These are phyloP conservation scores for Penicillium pulvis DNA, from an alignment of 495 filamentous ascomycete species.

Conservation along the genomic window DNA sequence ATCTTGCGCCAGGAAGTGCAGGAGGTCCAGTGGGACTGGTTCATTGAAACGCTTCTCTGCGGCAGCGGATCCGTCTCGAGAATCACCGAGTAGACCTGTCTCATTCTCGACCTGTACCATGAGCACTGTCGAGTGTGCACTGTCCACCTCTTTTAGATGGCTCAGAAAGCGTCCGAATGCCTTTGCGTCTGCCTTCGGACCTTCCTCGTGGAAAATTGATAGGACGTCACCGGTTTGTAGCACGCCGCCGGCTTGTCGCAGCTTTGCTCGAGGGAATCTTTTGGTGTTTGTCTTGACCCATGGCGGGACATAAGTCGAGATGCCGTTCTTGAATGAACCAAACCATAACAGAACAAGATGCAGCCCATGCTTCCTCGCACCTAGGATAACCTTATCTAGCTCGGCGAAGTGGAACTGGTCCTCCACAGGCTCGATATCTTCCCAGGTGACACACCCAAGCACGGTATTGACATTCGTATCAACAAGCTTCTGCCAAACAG, in stretches of 20 bases:
- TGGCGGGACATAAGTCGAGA: conserved; percentile 37
- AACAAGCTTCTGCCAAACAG: conserved; percentile 45
- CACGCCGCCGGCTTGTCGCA: conserved; percentile 30
- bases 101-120: conserved; percentile 58
- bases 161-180: conserved; percentile 41
- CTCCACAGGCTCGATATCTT: conserved; percentile 50
- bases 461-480: conserved; percentile 40
- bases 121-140: conserved; percentile 43
- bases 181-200: conserved; percentile 33
- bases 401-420: conserved; percentile 47
- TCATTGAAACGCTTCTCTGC: conserved; percentile 38
- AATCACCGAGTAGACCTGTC: conserved; percentile 47
- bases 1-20: conserved; percentile 31
- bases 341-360: conserved; percentile 54
- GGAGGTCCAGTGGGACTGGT: conserved; percentile 36
- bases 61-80: conserved; percentile 39
- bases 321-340: conserved; percentile 47
- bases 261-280: conserved; percentile 44
- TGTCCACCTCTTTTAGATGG: conserved; percentile 44
- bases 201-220: conserved; percentile 41
- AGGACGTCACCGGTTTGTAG: conserved; percentile 35
- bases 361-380: conserved; percentile 41
- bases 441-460: conserved; percentile 54
- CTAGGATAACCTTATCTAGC: conserved; percentile 44
- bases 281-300: conserved; percentile 49